Evolutionary conservation across 2,329 filamentous ascomycete species (phyloP), one percentile per base, ranked within the genome.

Genomic region (Xylaria sp.): DNA sequence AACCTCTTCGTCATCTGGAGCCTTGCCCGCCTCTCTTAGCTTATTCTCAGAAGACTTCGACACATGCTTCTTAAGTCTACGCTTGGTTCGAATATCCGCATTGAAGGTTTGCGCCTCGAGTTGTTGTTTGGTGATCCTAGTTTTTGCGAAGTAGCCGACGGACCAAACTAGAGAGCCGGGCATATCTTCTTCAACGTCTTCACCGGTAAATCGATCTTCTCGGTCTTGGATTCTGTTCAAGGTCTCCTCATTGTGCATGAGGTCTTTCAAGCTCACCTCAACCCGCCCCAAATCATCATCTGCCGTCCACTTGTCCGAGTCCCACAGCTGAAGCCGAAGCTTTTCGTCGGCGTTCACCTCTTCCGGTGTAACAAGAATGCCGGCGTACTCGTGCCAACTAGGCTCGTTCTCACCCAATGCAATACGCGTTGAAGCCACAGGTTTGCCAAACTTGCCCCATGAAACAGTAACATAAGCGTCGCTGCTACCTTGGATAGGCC

Each of bases 391-490:
- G 33, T 90, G 81, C 89, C 90, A 92, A 46, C 78, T 80, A 0
- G 90, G 90, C 29, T 89, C 79, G 79, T 90, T 88, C 47, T 91
- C 87, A 1, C 81, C 80, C 38, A 82, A 74, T 21, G 92, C 80
- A 41, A 92, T 83, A 49, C 90, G 83, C 0, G 89, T 92, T 54
- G 81, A 88, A 71, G 78, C 88, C 60, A 89, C 79, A 49, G 85
- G 85, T 69, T 90, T 90, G 54, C 89, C 89, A 71, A 92, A 92
- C 71, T 92, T 93, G 21, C 88, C 89, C 89, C 90, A 93, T 1
- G 86, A 88, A 7, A 91, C 86, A 1, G 87, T 87, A 15, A 91
- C 84, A 65, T 92, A 92, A 0, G 87, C 81, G 73, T 93, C 90
- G 9, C 88, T 86, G 5, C 86, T 85, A 8, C 87, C 88, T 25